These are phyloP conservation scores for Areca catechu DNA, from an alignment of 176 grass and related monocot genomes.

Conservation along the genomic window DNA sequence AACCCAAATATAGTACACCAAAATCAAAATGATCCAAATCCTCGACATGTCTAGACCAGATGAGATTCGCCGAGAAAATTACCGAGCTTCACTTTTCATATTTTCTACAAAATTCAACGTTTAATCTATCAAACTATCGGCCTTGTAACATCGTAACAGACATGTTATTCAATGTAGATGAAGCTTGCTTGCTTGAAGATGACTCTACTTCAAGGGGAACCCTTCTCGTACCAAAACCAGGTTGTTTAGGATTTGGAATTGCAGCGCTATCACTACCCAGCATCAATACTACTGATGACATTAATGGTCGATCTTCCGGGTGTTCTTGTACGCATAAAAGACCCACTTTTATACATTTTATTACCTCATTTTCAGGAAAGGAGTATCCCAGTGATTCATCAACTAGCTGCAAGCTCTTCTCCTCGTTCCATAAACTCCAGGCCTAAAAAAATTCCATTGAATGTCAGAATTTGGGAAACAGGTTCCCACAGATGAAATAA, in stretches of 20 bases:
- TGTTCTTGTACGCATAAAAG: constrained; percentile 53
- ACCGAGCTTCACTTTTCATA: no score
- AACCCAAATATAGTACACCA: no score
- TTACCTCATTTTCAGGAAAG: constrained; percentile 33
- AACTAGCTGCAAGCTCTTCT: constrained; percentile 31
- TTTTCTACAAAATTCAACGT: no score
- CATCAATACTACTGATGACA: constrained; percentile 51
- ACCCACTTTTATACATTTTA: constrained; percentile 40
- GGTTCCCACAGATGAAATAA: no score
- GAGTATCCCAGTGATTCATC: constrained; percentile 42
- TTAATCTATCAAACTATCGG: constrained; percentile 9
- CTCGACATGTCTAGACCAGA: no score
- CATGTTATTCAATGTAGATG: constrained; percentile 19
- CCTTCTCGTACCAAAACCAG: constrained; percentile 49
- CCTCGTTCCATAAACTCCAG: constrained; percentile 61
- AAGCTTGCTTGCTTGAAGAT: constrained; percentile 44
- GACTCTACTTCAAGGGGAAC: constrained; percentile 29
- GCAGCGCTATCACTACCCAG: constrained; percentile 25
- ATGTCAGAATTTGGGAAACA: neutral
- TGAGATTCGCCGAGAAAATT: no score
- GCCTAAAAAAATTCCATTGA: constrained; percentile 21
- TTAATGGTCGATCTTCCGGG: constrained; percentile 47
- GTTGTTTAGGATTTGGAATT: constrained; percentile 49
- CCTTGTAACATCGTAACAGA: constrained; percentile 47
- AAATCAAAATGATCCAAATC: no score